Base-by-base conservation (phyloP, 495 filamentous ascomycete genomes). In the Annulohypoxylon stygium region DNA sequence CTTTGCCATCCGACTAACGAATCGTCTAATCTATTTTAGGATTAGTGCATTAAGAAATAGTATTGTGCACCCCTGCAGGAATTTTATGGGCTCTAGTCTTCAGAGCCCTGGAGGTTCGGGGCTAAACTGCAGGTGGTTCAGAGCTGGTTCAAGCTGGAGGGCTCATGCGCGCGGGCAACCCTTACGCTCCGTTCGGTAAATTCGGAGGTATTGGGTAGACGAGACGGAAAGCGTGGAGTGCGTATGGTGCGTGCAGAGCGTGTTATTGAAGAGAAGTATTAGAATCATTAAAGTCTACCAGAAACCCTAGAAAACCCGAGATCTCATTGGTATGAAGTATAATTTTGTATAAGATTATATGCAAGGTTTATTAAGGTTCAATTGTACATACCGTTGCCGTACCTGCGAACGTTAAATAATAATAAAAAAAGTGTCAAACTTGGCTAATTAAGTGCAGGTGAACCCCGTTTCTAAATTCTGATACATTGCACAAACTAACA, bases 11-110 rank as follows among this genome's bases (percentile, higher is more conserved):
- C 59, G 61, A 67, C 69, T 71, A 71, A 30, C 34, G 67, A 69
- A 65, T 71, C 48, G 39, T 39, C 73, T 54, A 72, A 51, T 59
- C 68, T 45, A 10, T 34, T 61, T 66, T 12, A 12, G 73, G 73
- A 39, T 66, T 75, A 75, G 69, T 72, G 73, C 73, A 75, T 75
- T 71, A 60, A 75, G 5, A 58, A 62, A 71, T 65, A 66, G 69
- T 47, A 75, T 73, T 72, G 60, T 72, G 48, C 61, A 50, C 67
- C 67, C 67, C 72, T 75, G 67, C 72, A 75, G 72, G 69, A 68
- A 70, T 71, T 75, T 75, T 59, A 67, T 68, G 58, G 72, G 72
- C 23, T 59, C 63, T 43, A 43, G 39, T 11, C 14, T 14, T 11
- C 12, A 43, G 39, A n/a, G 39, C 39, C 39, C 39, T 63, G 64